These are phyloP conservation scores for Annona squamosa DNA, from an alignment of 164 flowering plant species.

Conservation along the genomic window DNA sequence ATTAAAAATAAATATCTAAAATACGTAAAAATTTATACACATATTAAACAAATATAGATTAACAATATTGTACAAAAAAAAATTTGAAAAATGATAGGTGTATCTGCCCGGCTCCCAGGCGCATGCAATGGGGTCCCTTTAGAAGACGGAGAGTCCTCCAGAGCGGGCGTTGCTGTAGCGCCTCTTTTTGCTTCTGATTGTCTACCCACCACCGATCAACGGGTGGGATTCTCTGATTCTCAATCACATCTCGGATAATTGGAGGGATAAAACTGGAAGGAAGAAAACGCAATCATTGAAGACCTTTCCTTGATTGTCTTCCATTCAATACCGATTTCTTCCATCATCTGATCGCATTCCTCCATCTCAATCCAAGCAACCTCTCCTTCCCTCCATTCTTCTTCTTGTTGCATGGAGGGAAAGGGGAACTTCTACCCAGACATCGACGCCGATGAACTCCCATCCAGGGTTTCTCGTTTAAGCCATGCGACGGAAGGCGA, in stretches of 20 bases:
- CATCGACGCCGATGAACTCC: background rate
- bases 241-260: background rate
- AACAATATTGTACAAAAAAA: no score
- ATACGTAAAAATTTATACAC: no score
- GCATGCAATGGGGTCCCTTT: no score
- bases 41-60: no score
- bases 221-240: background rate
- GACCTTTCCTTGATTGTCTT: background rate
- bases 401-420: slow-evolving; percentile 7
- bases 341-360: background rate
- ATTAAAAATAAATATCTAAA: no score
- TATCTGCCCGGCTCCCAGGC: no score
- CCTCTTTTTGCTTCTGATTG: no score
- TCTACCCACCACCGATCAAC: background rate
- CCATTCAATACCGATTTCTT: background rate
- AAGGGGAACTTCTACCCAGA: background rate
- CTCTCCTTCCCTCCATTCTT: background rate
- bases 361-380: background rate
- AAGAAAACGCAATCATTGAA: background rate
- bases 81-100: no score
- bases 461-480: background rate
- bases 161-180: no score
- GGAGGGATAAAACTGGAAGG: background rate
- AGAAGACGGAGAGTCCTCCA: no score
- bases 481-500: background rate